Conservation (phyloP, 2,329 filamentous ascomycete genomes). For the Aspergillus puulaauensis region DNA sequence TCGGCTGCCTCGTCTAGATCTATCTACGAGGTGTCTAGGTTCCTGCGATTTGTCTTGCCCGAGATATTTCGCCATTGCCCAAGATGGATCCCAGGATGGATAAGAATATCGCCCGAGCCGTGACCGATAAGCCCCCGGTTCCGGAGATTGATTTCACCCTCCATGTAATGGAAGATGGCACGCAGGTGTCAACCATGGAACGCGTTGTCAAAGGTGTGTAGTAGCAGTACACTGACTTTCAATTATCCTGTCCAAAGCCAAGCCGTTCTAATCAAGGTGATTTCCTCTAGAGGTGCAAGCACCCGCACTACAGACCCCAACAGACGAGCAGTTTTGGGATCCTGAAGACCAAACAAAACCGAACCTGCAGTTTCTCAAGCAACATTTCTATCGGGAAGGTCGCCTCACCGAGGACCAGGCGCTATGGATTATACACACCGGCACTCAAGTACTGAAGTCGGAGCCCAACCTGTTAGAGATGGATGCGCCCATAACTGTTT, state of each 20-base stretch:
- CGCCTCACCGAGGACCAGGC: conserved; percentile 96
- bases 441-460: conserved; percentile 79
- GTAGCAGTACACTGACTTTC: neutral
- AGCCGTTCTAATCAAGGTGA: conserved; percentile 10
- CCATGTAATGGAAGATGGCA: conserved; percentile 97
- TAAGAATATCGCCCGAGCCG: conserved; percentile 71
- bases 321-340: conserved; percentile 91
- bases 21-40: conserved; percentile 12
- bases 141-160: conserved; percentile 99
- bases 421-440: conserved; percentile 87
- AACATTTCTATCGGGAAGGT: conserved; percentile 97
- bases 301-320: conserved; percentile 87
- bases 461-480: conserved; percentile 98
- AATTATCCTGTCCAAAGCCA: neutral
- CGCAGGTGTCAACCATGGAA: conserved; percentile 91
- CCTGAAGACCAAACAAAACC: conserved; percentile 84
- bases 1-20: conserved; percentile 1
- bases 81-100: conserved; percentile 47
- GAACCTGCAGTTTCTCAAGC: conserved; percentile 90
- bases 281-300: conserved; percentile 83
- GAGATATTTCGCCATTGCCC: conserved; percentile 13
- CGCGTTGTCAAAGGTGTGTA: conserved; percentile 93
- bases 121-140: conserved; percentile 90
- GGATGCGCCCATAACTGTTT: conserved; percentile 98
- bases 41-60: conserved; percentile 14